Percentiles rank a stretch among this genome's conserved stretches.
phyloP scores from a whole-genome alignment of 2,329 filamentous ascomycete genomes.

The Nothophoma quercina region DNA sequence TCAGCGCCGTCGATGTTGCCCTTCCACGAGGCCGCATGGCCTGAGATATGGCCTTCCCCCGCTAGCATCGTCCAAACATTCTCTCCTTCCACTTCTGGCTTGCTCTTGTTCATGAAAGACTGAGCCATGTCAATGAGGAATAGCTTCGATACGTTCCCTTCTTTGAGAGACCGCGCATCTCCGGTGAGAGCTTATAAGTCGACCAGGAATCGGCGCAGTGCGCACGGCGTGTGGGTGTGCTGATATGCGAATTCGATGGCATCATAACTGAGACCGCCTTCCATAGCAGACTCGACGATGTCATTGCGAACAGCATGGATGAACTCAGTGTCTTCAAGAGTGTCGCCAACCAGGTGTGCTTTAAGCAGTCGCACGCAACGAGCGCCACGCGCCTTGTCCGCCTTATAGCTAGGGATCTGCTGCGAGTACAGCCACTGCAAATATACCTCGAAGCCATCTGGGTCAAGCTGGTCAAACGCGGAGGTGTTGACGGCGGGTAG shows the following conservation, averaged over 20 bases:
- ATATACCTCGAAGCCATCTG: slow-evolving; percentile 6
- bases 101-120: slow-evolving; percentile 5
- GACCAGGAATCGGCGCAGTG: not conserved
- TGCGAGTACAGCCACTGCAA: slow-evolving; percentile 7
- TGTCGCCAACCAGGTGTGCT: slow-evolving; percentile 3
- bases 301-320: not conserved
- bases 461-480: not conserved
- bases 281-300: not conserved
- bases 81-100: not conserved
- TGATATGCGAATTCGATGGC: slow-evolving; percentile 4
- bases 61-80: not conserved
- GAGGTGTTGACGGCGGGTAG: not conserved
- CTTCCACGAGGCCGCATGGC: too few species aligned
- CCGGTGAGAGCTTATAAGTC: slow-evolving; percentile 5
- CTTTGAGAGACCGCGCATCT: not conserved
- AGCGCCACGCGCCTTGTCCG: not conserved
- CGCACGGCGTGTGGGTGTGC: not conserved
- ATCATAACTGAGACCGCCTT: not conserved
- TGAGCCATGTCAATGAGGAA: slow-evolving; percentile 4
- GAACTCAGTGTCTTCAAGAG: not conserved
- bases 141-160: not conserved
- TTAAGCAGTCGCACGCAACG: slow-evolving; percentile 1
- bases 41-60: slow-evolving; percentile 1
- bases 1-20: too few species aligned
- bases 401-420: not conserved